Evolutionary conservation across 495 filamentous ascomycete genomes (phyloP).

Genomic region (Friedmanniomyces simplex): DNA sequence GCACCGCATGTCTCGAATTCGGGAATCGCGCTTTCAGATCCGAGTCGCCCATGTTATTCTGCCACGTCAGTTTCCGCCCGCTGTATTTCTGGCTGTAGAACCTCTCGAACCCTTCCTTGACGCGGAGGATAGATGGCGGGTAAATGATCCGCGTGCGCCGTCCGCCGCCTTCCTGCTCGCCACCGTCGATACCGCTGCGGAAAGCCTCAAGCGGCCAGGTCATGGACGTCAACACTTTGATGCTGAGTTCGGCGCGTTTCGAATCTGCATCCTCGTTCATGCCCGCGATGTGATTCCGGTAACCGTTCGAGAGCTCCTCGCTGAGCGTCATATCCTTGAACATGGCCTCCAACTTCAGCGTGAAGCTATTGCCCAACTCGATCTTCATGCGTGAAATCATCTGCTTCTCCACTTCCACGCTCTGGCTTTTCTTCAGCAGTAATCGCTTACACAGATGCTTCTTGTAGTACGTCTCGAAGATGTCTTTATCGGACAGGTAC

Average conservation of each 20-base stretch:
- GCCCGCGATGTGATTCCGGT: conserved; percentile 55
- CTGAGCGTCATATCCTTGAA: conserved; percentile 95
- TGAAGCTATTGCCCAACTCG: conserved; percentile 90
- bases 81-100: conserved; percentile 84
- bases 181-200: conserved; percentile 46
- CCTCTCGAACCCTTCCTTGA: conserved; percentile 79
- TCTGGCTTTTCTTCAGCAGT: conserved; percentile 75
- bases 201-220: conserved; percentile 90
- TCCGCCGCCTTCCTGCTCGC: conserved; percentile 41
- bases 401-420: conserved; percentile 81
- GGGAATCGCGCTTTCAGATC: conserved; percentile 76
- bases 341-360: conserved; percentile 87
- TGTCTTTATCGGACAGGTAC: conserved; percentile 83
- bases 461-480: conserved; percentile 97
- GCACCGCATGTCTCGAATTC: conserved; percentile 59
- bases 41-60: conserved; percentile 67
- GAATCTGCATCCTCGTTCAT: conserved; percentile 51
- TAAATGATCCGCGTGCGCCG: conserved; percentile 44
- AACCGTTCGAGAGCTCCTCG: conserved; percentile 68
- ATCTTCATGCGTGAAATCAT: conserved; percentile 96
- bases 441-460: conserved; percentile 85
- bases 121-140: conserved; percentile 60
- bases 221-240: conserved; percentile 81
- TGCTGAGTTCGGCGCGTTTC: conserved; percentile 62
- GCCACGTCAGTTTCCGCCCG: conserved; percentile 82